phyloP scores from a whole-genome alignment of 1,284 basidiomycete species.

The Moesziomyces antarcticus region DNA sequence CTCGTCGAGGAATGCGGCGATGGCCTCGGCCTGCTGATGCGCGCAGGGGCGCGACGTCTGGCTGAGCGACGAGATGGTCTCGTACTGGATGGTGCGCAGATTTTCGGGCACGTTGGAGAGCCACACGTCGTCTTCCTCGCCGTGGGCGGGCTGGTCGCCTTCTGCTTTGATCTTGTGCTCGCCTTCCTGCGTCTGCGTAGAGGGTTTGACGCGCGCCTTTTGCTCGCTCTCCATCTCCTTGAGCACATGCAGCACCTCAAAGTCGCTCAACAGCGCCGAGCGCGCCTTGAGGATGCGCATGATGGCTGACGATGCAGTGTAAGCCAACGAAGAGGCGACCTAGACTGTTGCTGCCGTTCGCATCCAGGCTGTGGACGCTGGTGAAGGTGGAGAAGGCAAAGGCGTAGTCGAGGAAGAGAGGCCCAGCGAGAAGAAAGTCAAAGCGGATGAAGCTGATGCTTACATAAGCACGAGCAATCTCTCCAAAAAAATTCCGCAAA shows the following conservation, averaged over 20 bases:
- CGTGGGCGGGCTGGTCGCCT: slow-evolving; percentile 4
- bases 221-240: slow-evolving; percentile 80
- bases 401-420: too few species aligned
- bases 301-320: background rate
- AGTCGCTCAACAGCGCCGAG: slow-evolving; percentile 83
- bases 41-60: slow-evolving; percentile 78
- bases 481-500: too few species aligned
- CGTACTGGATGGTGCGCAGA: slow-evolving; percentile 85
- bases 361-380: too few species aligned
- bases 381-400: too few species aligned
- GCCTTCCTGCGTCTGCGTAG: slow-evolving; percentile 70
- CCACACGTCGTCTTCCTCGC: slow-evolving; percentile 42
- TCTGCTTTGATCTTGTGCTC: slow-evolving; percentile 6
- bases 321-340: too few species aligned
- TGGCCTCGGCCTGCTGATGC: slow-evolving; percentile 76
- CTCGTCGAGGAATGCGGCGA: slow-evolving; percentile 76
- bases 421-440: too few species aligned
- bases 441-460: too few species aligned
- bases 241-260: slow-evolving; percentile 84
- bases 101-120: slow-evolving; percentile 73
- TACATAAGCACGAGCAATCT: too few species aligned
- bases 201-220: slow-evolving; percentile 65
- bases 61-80: slow-evolving; percentile 86
- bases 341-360: too few species aligned
- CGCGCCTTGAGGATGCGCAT: slow-evolving; percentile 80